Evolutionary conservation across 2,329 filamentous ascomycete genomes (phyloP).

Genomic region (Pseudogymnoascus sp.): DNA sequence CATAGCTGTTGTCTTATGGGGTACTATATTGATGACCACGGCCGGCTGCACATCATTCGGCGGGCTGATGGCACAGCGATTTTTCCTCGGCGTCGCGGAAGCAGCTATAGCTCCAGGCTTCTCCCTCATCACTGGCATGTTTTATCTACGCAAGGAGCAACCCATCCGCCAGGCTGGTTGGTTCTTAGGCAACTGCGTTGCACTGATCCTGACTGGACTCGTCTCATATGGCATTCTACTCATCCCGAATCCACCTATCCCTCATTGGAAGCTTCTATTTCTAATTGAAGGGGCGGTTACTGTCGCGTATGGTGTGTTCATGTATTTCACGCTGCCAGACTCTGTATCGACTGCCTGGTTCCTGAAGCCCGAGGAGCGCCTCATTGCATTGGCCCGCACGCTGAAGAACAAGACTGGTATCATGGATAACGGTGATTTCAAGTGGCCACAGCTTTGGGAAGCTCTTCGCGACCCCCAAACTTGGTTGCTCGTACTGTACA

Average conservation of each 20-base stretch:
- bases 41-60: slow-evolving; percentile 15
- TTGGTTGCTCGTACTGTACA: slow-evolving; percentile 22
- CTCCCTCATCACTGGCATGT: slow-evolving; percentile 29
- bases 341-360: slow-evolving; percentile 38
- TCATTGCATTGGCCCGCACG: slow-evolving; percentile 25
- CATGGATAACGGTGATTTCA: slow-evolving; percentile 20
- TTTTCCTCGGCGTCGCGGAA: slow-evolving; percentile 24
- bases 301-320: slow-evolving; percentile 29
- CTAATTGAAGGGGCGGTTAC: slow-evolving; percentile 22
- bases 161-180: slow-evolving; percentile 26
- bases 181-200: slow-evolving; percentile 17
- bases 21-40: slow-evolving; percentile 12
- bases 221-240: slow-evolving; percentile 13
- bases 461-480: slow-evolving; percentile 29
- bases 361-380: slow-evolving; percentile 33
- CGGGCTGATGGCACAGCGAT: slow-evolving; percentile 18
- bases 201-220: slow-evolving; percentile 16
- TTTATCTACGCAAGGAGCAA: slow-evolving; percentile 30
- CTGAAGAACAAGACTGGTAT: slow-evolving; percentile 21
- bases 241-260: slow-evolving; percentile 8
- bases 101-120: slow-evolving; percentile 26
- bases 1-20: slow-evolving; percentile 12
- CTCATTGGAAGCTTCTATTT: slow-evolving; percentile 20
- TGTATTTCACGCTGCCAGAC: slow-evolving; percentile 40
- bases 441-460: slow-evolving; percentile 33